Conservation (phyloP, 2,329 filamentous ascomycete genomes). For the Beauveria sp. region DNA sequence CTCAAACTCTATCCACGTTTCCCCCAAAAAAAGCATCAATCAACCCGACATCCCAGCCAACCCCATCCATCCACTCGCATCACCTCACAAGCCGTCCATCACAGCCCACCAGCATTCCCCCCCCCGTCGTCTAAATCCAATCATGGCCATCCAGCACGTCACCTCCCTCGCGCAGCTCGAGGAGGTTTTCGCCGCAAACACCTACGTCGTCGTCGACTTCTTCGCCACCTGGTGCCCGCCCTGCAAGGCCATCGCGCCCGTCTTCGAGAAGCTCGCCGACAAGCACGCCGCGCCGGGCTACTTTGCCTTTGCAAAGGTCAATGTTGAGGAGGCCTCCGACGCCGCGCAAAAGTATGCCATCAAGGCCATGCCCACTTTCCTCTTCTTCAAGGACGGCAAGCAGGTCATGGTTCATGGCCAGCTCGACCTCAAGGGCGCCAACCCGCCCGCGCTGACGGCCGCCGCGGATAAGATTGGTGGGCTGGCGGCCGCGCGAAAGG, state of each 20-base stretch:
- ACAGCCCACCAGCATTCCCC: neutral
- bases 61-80: neutral
- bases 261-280: conserved; percentile 28
- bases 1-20: too few relatives aligned
- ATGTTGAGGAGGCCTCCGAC: conserved; percentile 75
- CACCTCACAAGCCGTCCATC: neutral
- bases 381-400: conserved; percentile 71
- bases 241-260: conserved; percentile 39
- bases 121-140: conserved; percentile 5
- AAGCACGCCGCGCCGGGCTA: conserved; percentile 34
- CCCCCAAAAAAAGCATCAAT: too few relatives aligned
- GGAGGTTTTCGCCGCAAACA: conserved; percentile 29
- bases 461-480: conserved; percentile 31
- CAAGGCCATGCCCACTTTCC: conserved; percentile 89
- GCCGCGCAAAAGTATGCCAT: conserved; percentile 70
- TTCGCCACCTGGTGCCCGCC: conserved; percentile 45
- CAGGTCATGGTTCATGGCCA: conserved; percentile 25
- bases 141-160: conserved; percentile 22
- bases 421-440: conserved; percentile 27
- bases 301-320: conserved; percentile 77
- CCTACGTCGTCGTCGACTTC: conserved; percentile 40
- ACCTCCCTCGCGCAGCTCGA: conserved; percentile 26
- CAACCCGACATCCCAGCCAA: too few relatives aligned
- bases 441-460: conserved; percentile 22
- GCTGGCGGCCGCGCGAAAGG: conserved; percentile 26